These are phyloP conservation scores for Mucor circinelloides DNA, from an alignment of 371 early-diverging fungal species.

Conservation along the genomic window DNA sequence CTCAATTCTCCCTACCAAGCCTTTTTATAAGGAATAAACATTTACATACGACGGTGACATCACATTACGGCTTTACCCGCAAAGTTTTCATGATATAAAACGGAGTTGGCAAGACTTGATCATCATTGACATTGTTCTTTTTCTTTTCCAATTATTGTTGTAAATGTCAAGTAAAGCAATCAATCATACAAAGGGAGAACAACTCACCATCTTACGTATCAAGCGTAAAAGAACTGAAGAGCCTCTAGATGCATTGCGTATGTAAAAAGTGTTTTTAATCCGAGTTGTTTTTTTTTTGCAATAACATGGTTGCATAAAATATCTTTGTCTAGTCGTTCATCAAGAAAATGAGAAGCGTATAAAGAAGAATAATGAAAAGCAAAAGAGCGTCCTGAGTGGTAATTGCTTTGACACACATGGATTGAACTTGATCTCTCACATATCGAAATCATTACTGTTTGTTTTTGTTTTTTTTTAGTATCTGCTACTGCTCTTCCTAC, in stretches of 20 bases:
- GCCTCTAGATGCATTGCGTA: constrained; percentile 76
- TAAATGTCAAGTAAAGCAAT: neutral
- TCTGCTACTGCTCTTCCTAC: constrained; percentile 45
- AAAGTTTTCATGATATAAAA: neutral
- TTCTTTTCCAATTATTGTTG: neutral
- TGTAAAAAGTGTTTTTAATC: constrained; percentile 5
- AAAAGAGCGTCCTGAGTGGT: constrained; percentile 9
- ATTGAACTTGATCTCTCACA: neutral
- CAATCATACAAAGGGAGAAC: constrained; percentile 12
- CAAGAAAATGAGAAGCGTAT: constrained; percentile 35
- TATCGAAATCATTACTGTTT: neutral
- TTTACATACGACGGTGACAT: neutral
- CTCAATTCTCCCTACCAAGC: neutral
- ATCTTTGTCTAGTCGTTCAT: constrained; percentile 34
- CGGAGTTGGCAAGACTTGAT: neutral
- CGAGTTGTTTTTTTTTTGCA: constrained; percentile 2
- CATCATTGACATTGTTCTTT: neutral
- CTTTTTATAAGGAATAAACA: neutral
- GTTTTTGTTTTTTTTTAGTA: constrained; percentile 11
- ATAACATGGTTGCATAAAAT: constrained; percentile 7
- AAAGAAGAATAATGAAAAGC: constrained; percentile 15
- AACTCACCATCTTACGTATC: constrained; percentile 70
- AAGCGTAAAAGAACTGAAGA: constrained; percentile 81
- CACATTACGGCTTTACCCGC: neutral
- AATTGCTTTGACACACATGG: neutral